Base-by-base conservation (phyloP, 2,329 filamentous ascomycete genomes). In the Pseudocercospora macadamiae region DNA sequence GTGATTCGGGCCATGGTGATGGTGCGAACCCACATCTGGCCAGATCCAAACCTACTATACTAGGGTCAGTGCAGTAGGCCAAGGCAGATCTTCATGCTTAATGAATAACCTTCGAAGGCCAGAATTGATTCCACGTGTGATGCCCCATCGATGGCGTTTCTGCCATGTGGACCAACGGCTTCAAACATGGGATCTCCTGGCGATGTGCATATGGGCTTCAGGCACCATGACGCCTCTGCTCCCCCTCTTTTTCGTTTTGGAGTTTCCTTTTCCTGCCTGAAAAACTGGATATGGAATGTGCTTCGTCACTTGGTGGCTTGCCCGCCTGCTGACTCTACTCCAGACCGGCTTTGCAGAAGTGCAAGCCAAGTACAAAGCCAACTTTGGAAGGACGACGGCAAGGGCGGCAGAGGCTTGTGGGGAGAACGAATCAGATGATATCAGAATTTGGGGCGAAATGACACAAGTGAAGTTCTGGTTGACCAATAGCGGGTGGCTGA, bases 401-500 rank as follows among this genome's bases (percentile, higher is more conserved):
- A 47, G 19, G 14, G 26, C 23, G 42, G 42, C 4, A 47, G 42
- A 47, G 42, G 42, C 42, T 47, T 47, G 16, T 3, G 23, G 12
- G 16, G 23, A 42, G 10, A 19, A 42, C 37, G 37, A 42, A 42
- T 42, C 16, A 21, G 14, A 21, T 12, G 9, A 42, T 1, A 19
- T 19, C 23, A 19, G 8, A 21, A 12, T 19, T 12, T 12, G 37
- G 18, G 36, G 16, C 36, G 7, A 39, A 9, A 39, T 9, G n/a
- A 9, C 12, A n/a, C 42, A 47, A 47, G 42, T 47, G 42, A 6
- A 47, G 42, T 18, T 26, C 42, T 23, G 14, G 4, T 9, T 21
- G n/a, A 23, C 42, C 42, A 47, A 47, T 47, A 16, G 19, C 42
- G 19, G 42, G 42, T 47, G 42, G 42, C 23, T 47, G n/a, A 47